Evolutionary conservation across 2,329 filamentous ascomycete species (phyloP), one percentile per base, ranked within the genome.

Genomic region (Lasiodiplodia theobromae): DNA sequence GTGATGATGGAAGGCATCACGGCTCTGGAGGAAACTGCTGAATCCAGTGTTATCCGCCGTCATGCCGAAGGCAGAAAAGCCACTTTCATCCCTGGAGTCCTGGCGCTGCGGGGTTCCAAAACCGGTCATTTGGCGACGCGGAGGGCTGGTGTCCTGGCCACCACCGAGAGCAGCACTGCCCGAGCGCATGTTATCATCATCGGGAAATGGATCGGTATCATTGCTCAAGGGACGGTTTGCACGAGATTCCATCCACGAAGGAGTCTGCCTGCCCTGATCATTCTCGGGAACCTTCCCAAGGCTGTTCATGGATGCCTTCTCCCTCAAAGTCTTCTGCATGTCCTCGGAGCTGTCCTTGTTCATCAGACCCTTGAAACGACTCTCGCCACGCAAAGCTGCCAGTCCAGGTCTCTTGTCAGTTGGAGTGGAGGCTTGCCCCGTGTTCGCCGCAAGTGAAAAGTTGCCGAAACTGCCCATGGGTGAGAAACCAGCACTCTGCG

Each of bases 381-480:
- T 97, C 76, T 93, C 92, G 2, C 92, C 89, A 68, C 91, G 86
- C 34, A 87, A 80, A 75, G 87, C 90, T 34, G 89, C 90, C 74
- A 91, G 87, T 11, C 86, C 85, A 34, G 87, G 77, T 73, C 92
- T 89, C 82, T 96, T 97, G 67, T 97, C 93, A 4, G 86, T 83
- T 8, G 84, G 80, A 37, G 88, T 84, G 7, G 86, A 81, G 21
- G 87, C 83, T 40, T 86, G 84, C 37, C 84, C 82, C 3, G 87
- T 80, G 58, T 82, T 80, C 47, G 77, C 80, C 14, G 81, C 82
- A 65, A 96, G 79, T n/a, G 92, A 90, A 79, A 98, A 98, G 74
- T 90, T 96, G 12, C 95, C 95, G 80, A 99, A 99, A 25, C 90
- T 90, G 40, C 95, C 94, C 85, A 94, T 92, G 2, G 89, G 88